Base-by-base conservation (phyloP, 2,329 filamentous ascomycete species). In the Tolypocladium album region DNA sequence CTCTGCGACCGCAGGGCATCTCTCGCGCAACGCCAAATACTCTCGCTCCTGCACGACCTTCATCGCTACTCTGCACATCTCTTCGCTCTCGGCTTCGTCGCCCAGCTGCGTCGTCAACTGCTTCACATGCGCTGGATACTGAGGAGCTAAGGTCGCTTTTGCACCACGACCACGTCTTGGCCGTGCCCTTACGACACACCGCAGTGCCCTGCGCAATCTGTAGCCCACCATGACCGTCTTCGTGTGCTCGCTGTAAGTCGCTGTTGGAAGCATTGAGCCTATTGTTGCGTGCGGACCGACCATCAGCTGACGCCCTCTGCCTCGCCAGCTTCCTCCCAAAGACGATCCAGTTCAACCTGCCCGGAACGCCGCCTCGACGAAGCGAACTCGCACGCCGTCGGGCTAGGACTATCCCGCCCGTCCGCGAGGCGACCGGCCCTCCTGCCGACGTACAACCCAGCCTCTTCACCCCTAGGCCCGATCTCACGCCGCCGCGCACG, bases 311-410 rank as follows among this genome's bases (percentile, higher is more conserved):
- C 39, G 11, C 43, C 12, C 1, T 9, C 13, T 17, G 3, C 52
- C 17, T 15, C 27, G 55, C 65, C 70, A 96, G 92, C 60, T 96
- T 96, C 71, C 83, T 97, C 42, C 93, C 93, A 40, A 92, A 96
- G 73, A 97, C 93, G 47, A 81, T 96, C 69, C 87, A 96, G 73
- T 97, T 97, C 73, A 87, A 87, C 66, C 80, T 89, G 60, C 83
- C 84, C 13, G 79, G 80, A 45, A 80, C 79, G 39, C 77, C 78
- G 58, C 75, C 73, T 61, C 76, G 70, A 63, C 70, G 69, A 62
- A 71, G 67, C 64, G 71, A 71, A 17, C 15, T 58, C 63, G 55
- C 64, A 61, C 70, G 66, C 67, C 63, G 67, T 65, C 62, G 68
- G 59, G 60, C 69, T 64, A 67, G 68, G 64, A 62, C 69, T 40